Base-by-base conservation (phyloP, 352 stramenopile genomes). In the Phytophthora niederhauseri region DNA sequence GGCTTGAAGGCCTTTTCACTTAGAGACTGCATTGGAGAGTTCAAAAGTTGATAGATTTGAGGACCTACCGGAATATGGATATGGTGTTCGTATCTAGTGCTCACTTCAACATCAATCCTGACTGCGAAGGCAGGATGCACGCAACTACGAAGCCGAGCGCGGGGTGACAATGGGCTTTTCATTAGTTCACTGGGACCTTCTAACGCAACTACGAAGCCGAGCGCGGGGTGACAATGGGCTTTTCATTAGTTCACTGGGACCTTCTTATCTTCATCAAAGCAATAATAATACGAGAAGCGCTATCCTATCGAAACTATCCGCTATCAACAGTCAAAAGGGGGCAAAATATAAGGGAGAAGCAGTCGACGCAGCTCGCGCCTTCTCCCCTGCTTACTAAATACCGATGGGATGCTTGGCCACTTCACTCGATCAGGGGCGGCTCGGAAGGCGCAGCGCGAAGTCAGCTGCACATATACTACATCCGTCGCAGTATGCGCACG, bases 381-480 rank as follows among this genome's bases (percentile, higher is more conserved):
- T 61, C 57, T 48, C 43, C 57, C 52, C 64, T 72, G 66, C 70
- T 75, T 78, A 78, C 66, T 78, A 72, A 78, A 78, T 78, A 78
- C 61, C 68, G 50, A 57, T 57, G 51, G 65, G 36, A 65, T 71
- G 45, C 52, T 70, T 70, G 64, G 49, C 56, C 57, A 64, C 43
- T 74, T 74, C 31, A 57, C 24, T 64, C 54, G 34, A 64, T 63
- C 59, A 62, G 54, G 41, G 41, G 52, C 43, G 24, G 31, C 49
- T 72, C 62, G 45, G 51, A 64, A 61, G 55, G 31, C 45, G 38
- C 57, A 66, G 48, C 60, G 57, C 51, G 19, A 71, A 36, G 49
- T 59, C 56, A 64, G 50, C 62, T 58, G 63, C 57, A 78, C 57
- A 72, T 65, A 78, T 72, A 72, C 46, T 72, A 75, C 61, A 75